phyloP scores from a whole-genome alignment of 441 rosid genomes.

The Gossypium trilobum region DNA sequence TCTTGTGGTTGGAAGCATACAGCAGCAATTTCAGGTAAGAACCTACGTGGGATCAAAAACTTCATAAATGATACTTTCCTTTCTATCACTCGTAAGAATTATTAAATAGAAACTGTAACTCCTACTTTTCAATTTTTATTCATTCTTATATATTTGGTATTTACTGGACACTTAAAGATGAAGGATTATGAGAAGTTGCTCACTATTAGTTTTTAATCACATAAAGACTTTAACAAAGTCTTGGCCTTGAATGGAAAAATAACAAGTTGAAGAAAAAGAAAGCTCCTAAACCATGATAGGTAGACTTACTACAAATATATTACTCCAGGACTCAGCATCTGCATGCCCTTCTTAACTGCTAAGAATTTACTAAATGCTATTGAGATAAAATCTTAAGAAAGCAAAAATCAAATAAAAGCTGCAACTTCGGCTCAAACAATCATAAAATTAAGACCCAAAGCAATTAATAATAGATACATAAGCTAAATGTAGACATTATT shows the following conservation, averaged over 20 bases:
- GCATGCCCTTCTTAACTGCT: neutral
- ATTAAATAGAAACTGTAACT: neutral
- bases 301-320: neutral
- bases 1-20: slow-evolving; percentile 99
- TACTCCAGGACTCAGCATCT: neutral
- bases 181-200: neutral
- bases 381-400: neutral
- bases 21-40: slow-evolving; percentile 78
- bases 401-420: neutral
- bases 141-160: neutral
- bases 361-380: neutral
- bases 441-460: neutral
- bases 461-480: neutral
- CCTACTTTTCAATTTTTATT: neutral
- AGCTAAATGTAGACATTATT: neutral
- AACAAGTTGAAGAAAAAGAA: neutral
- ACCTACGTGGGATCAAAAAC: neutral
- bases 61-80: neutral
- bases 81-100: neutral
- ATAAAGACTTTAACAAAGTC: neutral
- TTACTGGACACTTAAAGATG: neutral
- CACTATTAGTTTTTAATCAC: neutral
- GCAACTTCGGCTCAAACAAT: neutral
- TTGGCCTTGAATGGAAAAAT: neutral
- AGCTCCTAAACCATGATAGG: neutral